Conservation (phyloP, 1,139 yeast genomes). For the Sporopachydermia cereana region DNA sequence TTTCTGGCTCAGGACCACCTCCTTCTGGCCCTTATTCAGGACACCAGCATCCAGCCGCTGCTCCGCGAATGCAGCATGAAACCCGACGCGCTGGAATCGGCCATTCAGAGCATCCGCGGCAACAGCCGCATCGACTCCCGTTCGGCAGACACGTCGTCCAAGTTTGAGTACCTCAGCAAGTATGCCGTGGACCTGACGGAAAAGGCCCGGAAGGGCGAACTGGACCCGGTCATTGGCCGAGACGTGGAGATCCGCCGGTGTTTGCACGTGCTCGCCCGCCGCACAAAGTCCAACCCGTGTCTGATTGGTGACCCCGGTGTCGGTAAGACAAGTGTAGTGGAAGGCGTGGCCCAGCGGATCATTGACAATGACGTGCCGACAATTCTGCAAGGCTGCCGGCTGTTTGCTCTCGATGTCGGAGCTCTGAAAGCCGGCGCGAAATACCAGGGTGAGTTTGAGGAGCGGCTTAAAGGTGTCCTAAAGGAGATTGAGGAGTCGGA, state of each 20-base stretch:
- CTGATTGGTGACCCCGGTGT: conserved; percentile 99
- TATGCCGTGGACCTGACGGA: conserved; percentile 92
- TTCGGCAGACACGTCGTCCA: conserved; percentile 81
- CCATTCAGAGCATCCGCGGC: conserved; percentile 81
- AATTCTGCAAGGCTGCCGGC: conserved; percentile 64
- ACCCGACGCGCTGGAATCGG: conserved; percentile 61
- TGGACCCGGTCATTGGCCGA: conserved; percentile 97
- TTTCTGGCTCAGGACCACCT: conserved; percentile 93
- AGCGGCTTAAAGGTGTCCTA: conserved; percentile 90
- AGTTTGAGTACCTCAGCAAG: conserved; percentile 73
- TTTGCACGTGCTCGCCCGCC: conserved; percentile 84
- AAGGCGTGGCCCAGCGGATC: conserved; percentile 96
- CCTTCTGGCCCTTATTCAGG: conserved; percentile 74
- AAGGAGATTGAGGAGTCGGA: conserved; percentile 86
- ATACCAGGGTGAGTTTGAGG: conserved; percentile 97
- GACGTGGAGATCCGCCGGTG: conserved; percentile 96
- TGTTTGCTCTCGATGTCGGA: conserved; percentile 85
- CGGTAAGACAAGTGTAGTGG: conserved; percentile 96
- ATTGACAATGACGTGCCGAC: conserved; percentile 92
- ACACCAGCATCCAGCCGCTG: conserved; percentile 54
- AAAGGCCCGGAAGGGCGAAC: conserved; percentile 84
- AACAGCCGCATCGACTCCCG: conserved; percentile 86
- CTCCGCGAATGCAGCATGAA: conserved; percentile 66
- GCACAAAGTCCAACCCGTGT: conserved; percentile 94
- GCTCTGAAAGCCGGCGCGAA: conserved; percentile 98